Evolutionary conservation across 2,329 filamentous ascomycete genomes (phyloP).

Genomic region (Penicillium sp.): DNA sequence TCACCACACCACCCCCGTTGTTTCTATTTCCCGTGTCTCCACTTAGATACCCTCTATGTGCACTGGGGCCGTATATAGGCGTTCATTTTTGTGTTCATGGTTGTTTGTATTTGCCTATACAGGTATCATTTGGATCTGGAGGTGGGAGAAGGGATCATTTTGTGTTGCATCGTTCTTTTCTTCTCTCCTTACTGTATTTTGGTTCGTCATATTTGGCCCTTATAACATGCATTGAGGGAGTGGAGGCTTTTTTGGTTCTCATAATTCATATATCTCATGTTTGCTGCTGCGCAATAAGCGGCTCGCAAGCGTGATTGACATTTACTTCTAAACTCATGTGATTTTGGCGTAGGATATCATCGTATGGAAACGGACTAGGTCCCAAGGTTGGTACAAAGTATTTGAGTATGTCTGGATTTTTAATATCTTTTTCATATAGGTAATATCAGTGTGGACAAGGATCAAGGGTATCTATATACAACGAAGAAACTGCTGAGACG

Average conservation of each 20-base stretch:
- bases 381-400: background rate
- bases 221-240: conserved; percentile 18
- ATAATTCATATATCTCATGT: background rate
- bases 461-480: conserved; percentile 26
- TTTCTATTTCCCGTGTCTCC: conserved; percentile 5
- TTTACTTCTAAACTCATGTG: background rate
- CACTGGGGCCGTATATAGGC: conserved; percentile 20
- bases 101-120: conserved; percentile 2
- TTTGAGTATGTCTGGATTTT: background rate
- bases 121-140: conserved; percentile 1
- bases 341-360: no score
- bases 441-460: background rate
- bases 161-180: background rate
- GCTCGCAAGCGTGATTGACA: background rate
- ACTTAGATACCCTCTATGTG: conserved; percentile 20
- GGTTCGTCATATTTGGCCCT: conserved; percentile 1
- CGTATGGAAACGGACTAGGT: no score
- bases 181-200: conserved; percentile 6
- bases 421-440: background rate
- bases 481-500: conserved; percentile 1
- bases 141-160: background rate
- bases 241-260: conserved; percentile 6
- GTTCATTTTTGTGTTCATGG: conserved; percentile 7
- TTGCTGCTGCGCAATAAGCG: background rate
- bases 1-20: background rate